Evolutionary conservation across 352 stramenopile species (phyloP), one percentile per base, ranked within the genome.

Genomic region (Globisporangium abappressorium): DNA sequence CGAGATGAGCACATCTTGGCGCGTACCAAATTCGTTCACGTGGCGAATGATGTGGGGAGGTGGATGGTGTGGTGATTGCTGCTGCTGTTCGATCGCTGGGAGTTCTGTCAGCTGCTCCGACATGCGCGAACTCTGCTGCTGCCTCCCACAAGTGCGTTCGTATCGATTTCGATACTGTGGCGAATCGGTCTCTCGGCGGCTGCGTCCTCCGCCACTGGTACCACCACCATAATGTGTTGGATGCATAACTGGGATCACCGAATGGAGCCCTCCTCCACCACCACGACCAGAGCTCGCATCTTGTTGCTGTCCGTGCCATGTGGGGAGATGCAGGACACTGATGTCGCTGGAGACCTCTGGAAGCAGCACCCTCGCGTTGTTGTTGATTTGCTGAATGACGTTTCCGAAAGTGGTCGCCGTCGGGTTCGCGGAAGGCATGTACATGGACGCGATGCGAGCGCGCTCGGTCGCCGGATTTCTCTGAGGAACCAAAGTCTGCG

Each of bases 401-500:
- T 73, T 74, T 33, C 84, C 75, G 1, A 73, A 75, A 3, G 64
- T 66, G 1, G 62, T 68, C 0, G 72, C 57, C 20, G 58, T 51
- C 0, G 70, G 69, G n/a, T 85, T 74, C 36, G 70, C 54, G 0
- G 73, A 33, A 0, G 82, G 84, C 26, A 92, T 76, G 33, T 81
- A 77, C 58, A 80, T 73, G 7, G 75, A 74, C 34, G 81, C 22
- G 26, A 93, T 54, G 18, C 82, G 70, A 20, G 77, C 72, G 2
- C 84, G 75, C 47, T 94, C 86, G n/a, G 83, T 75, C 14, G 84
- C 81, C 2, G 86, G 81, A 24, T 90, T 92, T 2, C 86, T 70
- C 53, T 89, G 79, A 5, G 82, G 84, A 18, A 89, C 77, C 2
- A 92, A 74, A 3, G 86, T 94, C 65, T 94, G 86, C 0, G 75